Evolutionary conservation across 1,139 yeast genomes (phyloP).

Genomic region (Geotrichum cucujoidarum): DNA sequence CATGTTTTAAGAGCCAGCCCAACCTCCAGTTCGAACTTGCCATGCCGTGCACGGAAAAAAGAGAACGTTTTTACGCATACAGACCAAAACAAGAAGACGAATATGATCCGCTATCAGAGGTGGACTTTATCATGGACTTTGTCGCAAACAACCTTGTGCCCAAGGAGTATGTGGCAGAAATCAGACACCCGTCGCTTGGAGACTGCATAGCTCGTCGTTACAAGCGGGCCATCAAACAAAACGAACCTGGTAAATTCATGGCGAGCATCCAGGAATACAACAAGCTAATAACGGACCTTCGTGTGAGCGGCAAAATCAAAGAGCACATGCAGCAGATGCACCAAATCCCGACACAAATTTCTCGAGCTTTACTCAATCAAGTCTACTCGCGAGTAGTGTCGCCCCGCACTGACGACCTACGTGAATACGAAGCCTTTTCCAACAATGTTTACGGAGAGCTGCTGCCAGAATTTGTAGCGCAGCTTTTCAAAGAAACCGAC

Average conservation of each 20-base stretch:
- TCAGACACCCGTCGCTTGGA: slow-evolving; percentile 40
- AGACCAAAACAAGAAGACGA: slow-evolving; percentile 38
- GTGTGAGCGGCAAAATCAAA: slow-evolving; percentile 34
- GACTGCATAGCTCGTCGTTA: slow-evolving; percentile 46
- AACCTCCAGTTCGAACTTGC: slow-evolving; percentile 16
- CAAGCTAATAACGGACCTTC: slow-evolving; percentile 36
- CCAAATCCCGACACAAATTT: slow-evolving; percentile 49
- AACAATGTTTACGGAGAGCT: slow-evolving; percentile 90
- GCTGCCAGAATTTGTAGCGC: slow-evolving; percentile 69
- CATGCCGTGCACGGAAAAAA: slow-evolving; percentile 15
- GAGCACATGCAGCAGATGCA: slow-evolving; percentile 39
- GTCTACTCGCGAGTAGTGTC: slow-evolving; percentile 75
- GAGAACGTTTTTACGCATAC: slow-evolving; percentile 16
- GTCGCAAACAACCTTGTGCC: slow-evolving; percentile 46
- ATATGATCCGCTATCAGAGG: slow-evolving; percentile 67
- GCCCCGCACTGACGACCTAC: slow-evolving; percentile 60
- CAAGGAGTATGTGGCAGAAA: slow-evolving; percentile 37
- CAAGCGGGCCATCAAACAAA: slow-evolving; percentile 41
- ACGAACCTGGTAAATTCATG: slow-evolving; percentile 37
- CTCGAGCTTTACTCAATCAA: slow-evolving; percentile 66
- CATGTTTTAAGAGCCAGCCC: slow-evolving; percentile 15
- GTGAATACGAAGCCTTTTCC: slow-evolving; percentile 78
- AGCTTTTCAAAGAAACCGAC: slow-evolving; percentile 60
- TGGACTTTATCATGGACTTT: slow-evolving; percentile 56
- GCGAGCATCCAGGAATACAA: slow-evolving; percentile 43